Percentiles rank a stretch among this genome's conserved stretches.
phyloP scores from a whole-genome alignment of 345 rosid species.

The Eucalyptus marginata region DNA sequence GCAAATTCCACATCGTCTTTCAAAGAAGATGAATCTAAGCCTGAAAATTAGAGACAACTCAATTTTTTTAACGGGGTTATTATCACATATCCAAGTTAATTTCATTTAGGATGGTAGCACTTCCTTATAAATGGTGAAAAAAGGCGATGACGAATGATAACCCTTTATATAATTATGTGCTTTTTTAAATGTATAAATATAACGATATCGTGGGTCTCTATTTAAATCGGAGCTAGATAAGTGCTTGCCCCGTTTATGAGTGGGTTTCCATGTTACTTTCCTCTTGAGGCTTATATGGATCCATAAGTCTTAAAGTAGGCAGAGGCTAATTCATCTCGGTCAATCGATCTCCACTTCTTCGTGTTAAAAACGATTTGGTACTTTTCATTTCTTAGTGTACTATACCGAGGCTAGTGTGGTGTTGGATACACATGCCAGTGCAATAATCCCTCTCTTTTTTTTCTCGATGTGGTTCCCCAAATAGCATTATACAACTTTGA shows the following conservation, averaged over 20 bases:
- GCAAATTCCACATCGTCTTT: background rate
- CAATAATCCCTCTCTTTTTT: background rate
- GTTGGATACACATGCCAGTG: rapidly evolving
- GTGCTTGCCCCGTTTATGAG: background rate
- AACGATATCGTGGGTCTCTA: rapidly evolving
- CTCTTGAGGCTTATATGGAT: background rate
- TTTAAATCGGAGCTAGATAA: background rate
- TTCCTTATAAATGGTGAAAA: background rate
- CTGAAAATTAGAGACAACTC: background rate
- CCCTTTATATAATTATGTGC: background rate
- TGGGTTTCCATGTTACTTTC: rapidly evolving
- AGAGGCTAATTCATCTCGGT: rapidly evolving
- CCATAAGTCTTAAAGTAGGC: background rate
- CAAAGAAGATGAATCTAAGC: background rate
- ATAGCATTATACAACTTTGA: background rate
- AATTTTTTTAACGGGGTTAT: background rate
- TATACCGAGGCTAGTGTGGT: rapidly evolving
- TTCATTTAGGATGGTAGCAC: background rate
- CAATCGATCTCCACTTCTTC: background rate
- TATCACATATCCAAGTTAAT: background rate
- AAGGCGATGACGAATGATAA: background rate
- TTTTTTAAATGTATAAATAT: background rate
- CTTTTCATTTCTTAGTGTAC: background rate
- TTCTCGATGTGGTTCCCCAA: background rate
- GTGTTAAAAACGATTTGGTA: background rate